A percentile compares a stretch with the other conserved stretches of the same genome.
Evolutionary conservation across 2,329 filamentous ascomycete genomes (phyloP).

Genomic region (Trichoderma brevicompactum): DNA sequence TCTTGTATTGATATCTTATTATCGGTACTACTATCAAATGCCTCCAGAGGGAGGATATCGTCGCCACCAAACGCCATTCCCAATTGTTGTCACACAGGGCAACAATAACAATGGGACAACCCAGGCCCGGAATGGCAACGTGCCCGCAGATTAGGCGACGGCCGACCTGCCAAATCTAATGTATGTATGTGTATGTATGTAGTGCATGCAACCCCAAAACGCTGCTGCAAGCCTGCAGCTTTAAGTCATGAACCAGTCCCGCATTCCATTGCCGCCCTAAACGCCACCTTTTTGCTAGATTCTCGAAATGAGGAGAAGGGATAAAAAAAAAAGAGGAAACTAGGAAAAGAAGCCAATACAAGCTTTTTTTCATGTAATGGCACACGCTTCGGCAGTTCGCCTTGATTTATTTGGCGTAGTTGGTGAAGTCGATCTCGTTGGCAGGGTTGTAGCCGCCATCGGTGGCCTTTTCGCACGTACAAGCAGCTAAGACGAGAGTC

Average conservation of each 20-base stretch:
- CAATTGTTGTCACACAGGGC: conserved; percentile 3
- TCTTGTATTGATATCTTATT: neutral
- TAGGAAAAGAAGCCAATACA: neutral
- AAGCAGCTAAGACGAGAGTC: conserved; percentile 56
- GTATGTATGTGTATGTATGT: neutral
- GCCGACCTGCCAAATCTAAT: conserved; percentile 18
- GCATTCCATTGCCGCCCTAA: conserved; percentile 20
- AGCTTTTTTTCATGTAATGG: neutral
- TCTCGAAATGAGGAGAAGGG: neutral
- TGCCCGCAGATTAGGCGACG: conserved; percentile 17
- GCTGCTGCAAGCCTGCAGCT: conserved; percentile 20
- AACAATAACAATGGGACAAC: conserved; percentile 15
- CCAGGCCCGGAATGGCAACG: conserved; percentile 3
- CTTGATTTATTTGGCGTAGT: conserved; percentile 44
- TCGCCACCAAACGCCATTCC: conserved; percentile 19
- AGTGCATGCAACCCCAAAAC: neutral
- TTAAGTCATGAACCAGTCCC: conserved; percentile 1
- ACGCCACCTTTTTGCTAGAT: conserved; percentile 14
- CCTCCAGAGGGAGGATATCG: conserved; percentile 14
- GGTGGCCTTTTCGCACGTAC: conserved; percentile 80
- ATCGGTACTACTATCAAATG: neutral
- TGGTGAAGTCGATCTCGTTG: conserved; percentile 88
- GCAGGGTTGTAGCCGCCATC: conserved; percentile 63
- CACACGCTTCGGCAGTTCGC: neutral
- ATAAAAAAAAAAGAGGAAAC: neutral